Base-by-base conservation (phyloP, 345 rosid species). In the Diplotaxis tenuifolia region DNA sequence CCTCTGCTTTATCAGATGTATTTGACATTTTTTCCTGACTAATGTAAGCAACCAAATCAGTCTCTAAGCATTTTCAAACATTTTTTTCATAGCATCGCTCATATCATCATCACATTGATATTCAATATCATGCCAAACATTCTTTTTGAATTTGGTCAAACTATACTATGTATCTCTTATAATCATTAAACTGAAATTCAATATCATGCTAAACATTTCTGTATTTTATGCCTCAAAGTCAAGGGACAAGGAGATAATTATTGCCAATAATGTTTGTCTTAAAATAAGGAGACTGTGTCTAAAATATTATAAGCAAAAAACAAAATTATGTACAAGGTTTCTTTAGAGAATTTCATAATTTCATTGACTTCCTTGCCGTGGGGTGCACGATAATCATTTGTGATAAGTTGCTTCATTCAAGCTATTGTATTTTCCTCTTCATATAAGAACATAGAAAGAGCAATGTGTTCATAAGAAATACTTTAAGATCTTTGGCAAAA, bases 311-410 rank as follows among this genome's bases (percentile, higher is more conserved):
- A n/a, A n/a, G n/a, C n/a, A 4, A 53, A 21, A 53, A 14, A 10
- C 20, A 20, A 18, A 9, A 54, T 4, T 21, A 10, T 10, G 14
- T 1, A 54, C n/a, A 54, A 54, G 59, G 14, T 11, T 10, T 54
- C 59, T 54, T 52, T 3, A 1, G 59, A 16, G 16, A 12, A n/a
- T n/a, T n/a, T n/a, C n/a, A n/a, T n/a, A 12, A 16, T 22, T 15
- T n/a, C 29, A 2, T 54, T 54, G 59, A 54, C 59, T 54, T 54
- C 15, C 59, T 54, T 54, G 58, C 28, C 28, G 58, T 54, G 58
- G 58, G 58, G 58, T 4, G 58, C 58, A 54, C 14, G 58, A 53
- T 21, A 54, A 54, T 21, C 28, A 21, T 4, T 21, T 54, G 28
- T 54, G 58, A 54, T 11, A 54, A 8, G 15, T 54, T 54, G 15